Evolutionary conservation across 179 eudicot genomes (phyloP).

Genomic region (Drosera spatulata): DNA sequence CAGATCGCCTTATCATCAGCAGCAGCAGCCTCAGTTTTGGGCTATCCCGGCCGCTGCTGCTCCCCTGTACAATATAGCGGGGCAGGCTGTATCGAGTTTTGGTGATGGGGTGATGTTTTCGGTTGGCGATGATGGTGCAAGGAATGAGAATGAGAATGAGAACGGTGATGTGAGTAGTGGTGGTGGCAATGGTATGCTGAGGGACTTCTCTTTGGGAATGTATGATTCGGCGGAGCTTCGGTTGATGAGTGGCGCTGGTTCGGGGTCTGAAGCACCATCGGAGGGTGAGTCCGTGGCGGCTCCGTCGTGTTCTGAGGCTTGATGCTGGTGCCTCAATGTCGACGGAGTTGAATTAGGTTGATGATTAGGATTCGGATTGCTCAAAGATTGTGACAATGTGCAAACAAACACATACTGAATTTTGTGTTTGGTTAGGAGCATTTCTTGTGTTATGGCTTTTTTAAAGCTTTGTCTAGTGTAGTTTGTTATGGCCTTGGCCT

Average conservation of each 20-base stretch:
- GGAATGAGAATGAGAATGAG: not conserved
- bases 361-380: not conserved
- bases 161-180: slow-evolving; percentile 13
- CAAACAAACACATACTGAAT: too few species aligned
- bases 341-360: not conserved
- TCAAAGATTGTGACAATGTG: too few species aligned
- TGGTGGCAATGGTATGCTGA: slow-evolving; percentile 10
- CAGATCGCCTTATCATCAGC: slow-evolving; percentile 4
- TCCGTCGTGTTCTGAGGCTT: slow-evolving; percentile 4
- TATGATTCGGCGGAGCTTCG: slow-evolving; percentile 53
- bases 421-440: too few species aligned
- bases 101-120: slow-evolving; percentile 12
- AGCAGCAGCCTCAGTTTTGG: slow-evolving; percentile 44
- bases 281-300: too few species aligned
- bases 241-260: slow-evolving; percentile 36
- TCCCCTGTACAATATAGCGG: slow-evolving; percentile 35
- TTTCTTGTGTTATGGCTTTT: too few species aligned
- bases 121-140: slow-evolving; percentile 11
- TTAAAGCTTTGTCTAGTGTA: too few species aligned
- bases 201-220: slow-evolving; percentile 47
- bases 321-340: slow-evolving; percentile 23
- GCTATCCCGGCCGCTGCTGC: slow-evolving; percentile 48
- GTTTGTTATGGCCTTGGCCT: too few species aligned
- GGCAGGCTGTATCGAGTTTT: slow-evolving; percentile 26
- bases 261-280: too few species aligned